phyloP scores from a whole-genome alignment of 1,284 basidiomycete genomes.

The Phlebopus sp. region DNA sequence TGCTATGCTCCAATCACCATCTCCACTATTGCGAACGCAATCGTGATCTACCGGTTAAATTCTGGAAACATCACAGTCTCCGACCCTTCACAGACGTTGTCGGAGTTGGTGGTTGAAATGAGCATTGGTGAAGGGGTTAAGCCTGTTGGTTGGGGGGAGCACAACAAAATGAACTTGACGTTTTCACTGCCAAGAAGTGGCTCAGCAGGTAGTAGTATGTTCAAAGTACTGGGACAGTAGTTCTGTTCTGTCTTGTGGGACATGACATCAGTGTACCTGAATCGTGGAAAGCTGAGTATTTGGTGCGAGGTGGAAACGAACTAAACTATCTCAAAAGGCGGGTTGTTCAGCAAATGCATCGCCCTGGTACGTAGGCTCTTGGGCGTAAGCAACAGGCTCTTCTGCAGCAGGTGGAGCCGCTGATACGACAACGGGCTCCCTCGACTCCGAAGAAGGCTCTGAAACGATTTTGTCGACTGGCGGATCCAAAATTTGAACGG shows the following conservation, averaged over 20 bases:
- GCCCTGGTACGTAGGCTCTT: conserved; percentile 40
- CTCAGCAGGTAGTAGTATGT: conserved; percentile 43
- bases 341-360: conserved; percentile 29
- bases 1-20: conserved; percentile 36
- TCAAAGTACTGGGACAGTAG: conserved; percentile 20
- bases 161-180: conserved; percentile 15
- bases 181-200: conserved; percentile 33
- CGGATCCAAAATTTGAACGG: conserved; percentile 75
- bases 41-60: conserved; percentile 43
- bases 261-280: too few relatives aligned
- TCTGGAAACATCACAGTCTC: conserved; percentile 49
- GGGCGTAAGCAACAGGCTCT: conserved; percentile 41
- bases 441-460: conserved; percentile 78
- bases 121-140: conserved; percentile 23
- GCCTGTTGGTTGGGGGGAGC: conserved; percentile 11
- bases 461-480: conserved; percentile 76
- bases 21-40: conserved; percentile 39
- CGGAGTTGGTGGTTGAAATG: conserved; percentile 17
- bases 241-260: too few relatives aligned
- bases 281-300: background rate
- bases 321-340: conserved; percentile 42
- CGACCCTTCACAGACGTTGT: conserved; percentile 50
- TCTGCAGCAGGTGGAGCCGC: conserved; percentile 50
- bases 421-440: conserved; percentile 58
- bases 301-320: conserved; percentile 8